phyloP scores from a whole-genome alignment of 495 filamentous ascomycete genomes.

The Penicillium bovifimosum region DNA sequence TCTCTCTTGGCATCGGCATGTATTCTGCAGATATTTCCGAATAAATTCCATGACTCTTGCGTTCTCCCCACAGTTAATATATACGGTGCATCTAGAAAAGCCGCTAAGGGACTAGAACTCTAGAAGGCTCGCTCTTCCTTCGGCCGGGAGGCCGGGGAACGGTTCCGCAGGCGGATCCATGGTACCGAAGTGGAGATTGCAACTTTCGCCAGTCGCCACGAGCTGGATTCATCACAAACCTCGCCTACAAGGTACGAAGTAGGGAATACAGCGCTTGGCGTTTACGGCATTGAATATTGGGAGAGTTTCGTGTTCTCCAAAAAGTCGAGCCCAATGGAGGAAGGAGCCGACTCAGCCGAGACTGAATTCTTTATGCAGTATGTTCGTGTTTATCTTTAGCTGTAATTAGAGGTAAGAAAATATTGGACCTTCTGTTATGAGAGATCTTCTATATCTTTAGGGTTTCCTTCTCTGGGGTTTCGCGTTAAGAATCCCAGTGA shows the following conservation, averaged over 20 bases:
- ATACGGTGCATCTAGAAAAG: not conserved
- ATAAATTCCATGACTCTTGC: not conserved
- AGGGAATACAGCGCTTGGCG: not conserved
- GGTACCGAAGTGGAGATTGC: slow-evolving; percentile 12
- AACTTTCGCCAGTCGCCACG: not conserved
- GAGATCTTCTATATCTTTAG: not conserved
- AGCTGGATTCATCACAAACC: not conserved
- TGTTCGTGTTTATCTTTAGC: no score
- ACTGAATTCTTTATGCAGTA: no score
- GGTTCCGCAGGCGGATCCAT: slow-evolving; percentile 16
- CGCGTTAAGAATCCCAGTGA: not conserved
- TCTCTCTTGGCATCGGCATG: not conserved
- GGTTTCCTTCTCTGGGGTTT: not conserved
- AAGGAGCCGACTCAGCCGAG: no score
- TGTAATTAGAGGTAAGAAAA: no score
- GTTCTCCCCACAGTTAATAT: not conserved
- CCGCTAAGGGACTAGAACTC: not conserved
- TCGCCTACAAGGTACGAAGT: no score
- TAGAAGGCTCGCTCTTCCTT: not conserved
- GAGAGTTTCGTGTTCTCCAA: not conserved
- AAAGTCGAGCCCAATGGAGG: not conserved
- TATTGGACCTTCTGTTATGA: no score
- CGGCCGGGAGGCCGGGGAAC: slow-evolving; percentile 24
- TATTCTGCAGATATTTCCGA: not conserved
- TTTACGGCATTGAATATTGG: not conserved